Base-by-base conservation (phyloP, 2,329 filamentous ascomycete species). In the Bipolaris bicolor region DNA sequence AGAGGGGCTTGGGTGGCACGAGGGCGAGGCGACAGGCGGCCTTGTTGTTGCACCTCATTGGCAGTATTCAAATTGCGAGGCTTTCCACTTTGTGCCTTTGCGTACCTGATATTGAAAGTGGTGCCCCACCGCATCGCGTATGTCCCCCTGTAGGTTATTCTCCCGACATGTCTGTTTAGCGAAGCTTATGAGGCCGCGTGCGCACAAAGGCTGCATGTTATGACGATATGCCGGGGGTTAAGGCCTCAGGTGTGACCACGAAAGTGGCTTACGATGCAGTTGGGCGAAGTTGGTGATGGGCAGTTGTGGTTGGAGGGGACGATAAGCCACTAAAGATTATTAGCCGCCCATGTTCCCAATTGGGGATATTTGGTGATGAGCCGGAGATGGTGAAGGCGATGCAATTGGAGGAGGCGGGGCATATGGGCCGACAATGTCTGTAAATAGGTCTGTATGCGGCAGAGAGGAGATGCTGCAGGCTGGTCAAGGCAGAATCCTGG, bases 311-410 rank as follows among this genome's bases (percentile, higher is more conserved):
- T 66, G 68, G 69, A 59, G 54, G 61, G 63, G 55, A 45, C 44
- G 33, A 51, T 49, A 69, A 66, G 70, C 68, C 71, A 70, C 64
- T 44, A 53, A 62, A 62, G 63, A 60, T 43, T 68, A 66, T 62
- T 75, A 75, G 64, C 64, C 73, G 73, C 73, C 69, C 58, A 69
- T 43, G 46, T 58, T 65, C 60, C 72, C 61, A 62, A 53, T 65
- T 68, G 39, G 61, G 70, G 67, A 52, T 47, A 69, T 67, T 70
- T 70, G 69, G 66, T 70, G 71, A 57, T 52, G 50, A 59, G 66
- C 56, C 58, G 61, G 60, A 65, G 55, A 33, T 50, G 29, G 26
- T n/a, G 7, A 7, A 41, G 11, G 11, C 11, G 18, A 33, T 47
- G 41, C 58, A 52, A 73, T 72, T 73, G 70, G 68, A 24, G 15